These are phyloP conservation scores for Populus euphratica DNA, from an alignment of 345 rosid genomes.

Conservation along the genomic window DNA sequence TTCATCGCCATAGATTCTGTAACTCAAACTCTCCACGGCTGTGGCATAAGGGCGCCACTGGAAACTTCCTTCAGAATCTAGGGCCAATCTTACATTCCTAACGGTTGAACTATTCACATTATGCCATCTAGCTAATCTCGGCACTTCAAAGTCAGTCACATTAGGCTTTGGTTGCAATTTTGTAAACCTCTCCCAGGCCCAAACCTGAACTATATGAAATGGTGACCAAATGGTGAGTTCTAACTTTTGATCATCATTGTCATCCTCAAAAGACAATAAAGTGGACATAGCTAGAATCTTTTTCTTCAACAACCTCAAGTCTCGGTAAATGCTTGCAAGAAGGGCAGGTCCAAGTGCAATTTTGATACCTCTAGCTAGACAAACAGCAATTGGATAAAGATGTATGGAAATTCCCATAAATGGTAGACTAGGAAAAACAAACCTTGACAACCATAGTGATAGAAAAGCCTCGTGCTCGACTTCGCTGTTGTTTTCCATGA, in stretches of 20 bases:
- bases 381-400: constrained; percentile 26
- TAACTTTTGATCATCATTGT: neutral
- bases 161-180: constrained; percentile 33
- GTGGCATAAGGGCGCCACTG: constrained; percentile 30
- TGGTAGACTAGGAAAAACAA: constrained; percentile 19
- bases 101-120: constrained; percentile 3
- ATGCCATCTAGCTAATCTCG: constrained; percentile 44
- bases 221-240: constrained; percentile 25
- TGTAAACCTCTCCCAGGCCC: constrained; percentile 49
- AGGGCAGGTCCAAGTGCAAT: constrained; percentile 48
- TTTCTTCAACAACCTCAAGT: constrained; percentile 30
- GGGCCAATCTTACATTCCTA: constrained; percentile 13
- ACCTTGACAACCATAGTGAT: constrained; percentile 36
- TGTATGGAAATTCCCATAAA: neutral
- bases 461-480: constrained; percentile 51
- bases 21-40: neutral
- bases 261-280: neutral
- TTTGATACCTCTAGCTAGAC: constrained; percentile 37
- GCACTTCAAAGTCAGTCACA: constrained; percentile 24
- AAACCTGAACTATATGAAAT: constrained; percentile 33
- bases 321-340: constrained; percentile 39
- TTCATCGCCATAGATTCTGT: neutral
- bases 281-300: neutral
- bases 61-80: constrained; percentile 25
- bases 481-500: constrained; percentile 22